Evolutionary conservation across 2,329 filamentous ascomycete species (phyloP).

Genomic region (Dactylonectria estremocensis): DNA sequence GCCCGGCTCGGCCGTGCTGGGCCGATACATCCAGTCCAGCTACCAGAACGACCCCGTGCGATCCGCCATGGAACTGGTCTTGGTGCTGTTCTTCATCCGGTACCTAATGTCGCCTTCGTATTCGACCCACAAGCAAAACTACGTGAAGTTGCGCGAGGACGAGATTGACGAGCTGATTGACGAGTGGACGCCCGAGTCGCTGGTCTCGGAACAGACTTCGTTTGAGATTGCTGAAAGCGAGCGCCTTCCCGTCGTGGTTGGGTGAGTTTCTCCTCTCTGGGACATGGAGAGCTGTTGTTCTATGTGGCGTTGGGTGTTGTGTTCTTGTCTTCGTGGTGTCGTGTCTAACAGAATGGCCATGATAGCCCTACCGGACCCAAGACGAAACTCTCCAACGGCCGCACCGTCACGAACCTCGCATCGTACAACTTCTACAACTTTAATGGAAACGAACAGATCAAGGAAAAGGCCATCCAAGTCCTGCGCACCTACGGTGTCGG

Average conservation of each 20-base stretch:
- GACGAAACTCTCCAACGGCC: conserved; percentile 88
- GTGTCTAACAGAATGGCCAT: not conserved
- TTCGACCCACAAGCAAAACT: conserved; percentile 90
- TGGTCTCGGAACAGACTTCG: conserved; percentile 81
- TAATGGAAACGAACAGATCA: conserved; percentile 90
- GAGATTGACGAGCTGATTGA: conserved; percentile 97
- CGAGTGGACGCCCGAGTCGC: conserved; percentile 95
- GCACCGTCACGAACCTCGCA: conserved; percentile 92
- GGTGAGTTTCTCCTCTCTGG: conserved; percentile 66
- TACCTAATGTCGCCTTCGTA: conserved; percentile 95
- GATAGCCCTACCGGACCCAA: conserved; percentile 89
- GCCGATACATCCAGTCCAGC: conserved; percentile 96
- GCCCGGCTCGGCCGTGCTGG: conserved; percentile 92
- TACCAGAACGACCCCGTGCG: conserved; percentile 98
- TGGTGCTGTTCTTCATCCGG: conserved; percentile 95
- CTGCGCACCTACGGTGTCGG: conserved; percentile 96
- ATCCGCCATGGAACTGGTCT: conserved; percentile 91
- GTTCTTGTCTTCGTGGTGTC: not conserved
- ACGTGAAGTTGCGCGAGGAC: conserved; percentile 90
- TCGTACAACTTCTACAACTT: conserved; percentile 99
- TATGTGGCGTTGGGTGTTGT: not conserved
- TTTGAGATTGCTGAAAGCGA: conserved; percentile 89
- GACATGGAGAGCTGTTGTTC: not conserved
- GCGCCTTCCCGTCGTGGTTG: conserved; percentile 88
- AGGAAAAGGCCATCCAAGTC: conserved; percentile 94